Conservation (phyloP, 306 rosid species). For the Pueraria montana region DNA sequence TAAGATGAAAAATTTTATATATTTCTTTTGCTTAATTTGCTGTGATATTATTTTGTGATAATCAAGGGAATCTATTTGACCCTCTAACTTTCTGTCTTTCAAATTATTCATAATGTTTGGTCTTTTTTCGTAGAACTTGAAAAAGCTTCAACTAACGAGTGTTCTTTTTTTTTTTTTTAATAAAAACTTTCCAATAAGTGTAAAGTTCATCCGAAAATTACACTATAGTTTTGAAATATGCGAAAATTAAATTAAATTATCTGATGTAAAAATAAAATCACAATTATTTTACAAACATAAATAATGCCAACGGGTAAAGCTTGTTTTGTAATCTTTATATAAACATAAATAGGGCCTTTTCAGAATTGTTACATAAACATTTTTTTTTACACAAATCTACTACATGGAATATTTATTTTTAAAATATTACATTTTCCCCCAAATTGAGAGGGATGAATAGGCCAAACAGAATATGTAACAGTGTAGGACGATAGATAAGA, state of each 20-base stretch:
- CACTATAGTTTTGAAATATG: neutral
- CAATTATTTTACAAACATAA: neutral
- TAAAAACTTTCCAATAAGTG: neutral
- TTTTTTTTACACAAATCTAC: neutral
- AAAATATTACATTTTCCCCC: neutral
- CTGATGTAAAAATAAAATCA: neutral
- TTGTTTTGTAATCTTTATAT: neutral
- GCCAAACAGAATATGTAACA: slow-evolving; percentile 5
- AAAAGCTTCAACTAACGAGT: neutral
- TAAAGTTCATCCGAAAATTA: neutral
- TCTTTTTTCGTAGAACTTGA: neutral
- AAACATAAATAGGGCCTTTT: neutral
- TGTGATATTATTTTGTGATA: too few species aligned
- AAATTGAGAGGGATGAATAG: neutral
- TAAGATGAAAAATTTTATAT: too few species aligned
- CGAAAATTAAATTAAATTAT: neutral
- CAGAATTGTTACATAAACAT: neutral
- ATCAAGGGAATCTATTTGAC: too few species aligned
- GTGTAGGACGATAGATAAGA: neutral
- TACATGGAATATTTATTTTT: neutral
- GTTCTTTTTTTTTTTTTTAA: neutral
- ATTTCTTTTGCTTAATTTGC: too few species aligned
- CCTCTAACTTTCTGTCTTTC: too few species aligned
- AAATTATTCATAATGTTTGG: neutral
- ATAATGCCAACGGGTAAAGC: neutral